Base-by-base conservation (phyloP, 148 eudicot genomes). In the Nepenthes mirabilis region DNA sequence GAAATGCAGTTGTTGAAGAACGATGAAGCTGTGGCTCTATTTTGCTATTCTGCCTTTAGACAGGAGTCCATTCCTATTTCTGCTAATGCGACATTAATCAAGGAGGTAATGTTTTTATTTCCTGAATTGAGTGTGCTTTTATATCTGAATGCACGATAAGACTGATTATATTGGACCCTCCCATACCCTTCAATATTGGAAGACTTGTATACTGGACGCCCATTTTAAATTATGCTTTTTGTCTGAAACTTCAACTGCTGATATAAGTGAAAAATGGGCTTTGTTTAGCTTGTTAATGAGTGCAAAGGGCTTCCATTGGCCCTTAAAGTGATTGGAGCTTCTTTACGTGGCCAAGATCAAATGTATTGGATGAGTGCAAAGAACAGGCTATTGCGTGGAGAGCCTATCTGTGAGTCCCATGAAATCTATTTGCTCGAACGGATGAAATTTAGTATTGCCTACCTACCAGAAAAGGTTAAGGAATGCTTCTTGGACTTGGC, bases 271-370 rank as follows among this genome's bases (percentile, higher is more conserved):
- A 48, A 2, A 36, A 52, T 33, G 9, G 54, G 66, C 37, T 45
- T 36, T 54, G 53, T 12, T 57, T 68, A 86, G 97, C 78, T 90
- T 65, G 90, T 86, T 5, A 71, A 76, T 61, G 90, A 90, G 65
- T 90, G 97, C 61, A 83, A 81, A 70, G 85, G 97, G 52, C 88
- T 90, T 33, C 97, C 97, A 0, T 70, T 90, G 70, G 97, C 97
- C 56, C 80, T 90, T 2, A 90, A 90, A 68, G 97, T 90, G 33
- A 75, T 90, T 35, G 97, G 97, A 64, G 87, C 97, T 55, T 83
- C 97, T 36, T 61, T 90, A 36, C 82, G 83, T 33, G 97, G 72
- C 56, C 83, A 82, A 56, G 66, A 79, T 48, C 88, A 78, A 53
- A 69, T 72, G 87, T 80, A 66, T 58, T 90, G 97, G 97, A 73